Percentiles rank a stretch among this genome's conserved stretches.
phyloP scores from a whole-genome alignment of 495 filamentous ascomycete species.

The Lepidopterella palustris region DNA sequence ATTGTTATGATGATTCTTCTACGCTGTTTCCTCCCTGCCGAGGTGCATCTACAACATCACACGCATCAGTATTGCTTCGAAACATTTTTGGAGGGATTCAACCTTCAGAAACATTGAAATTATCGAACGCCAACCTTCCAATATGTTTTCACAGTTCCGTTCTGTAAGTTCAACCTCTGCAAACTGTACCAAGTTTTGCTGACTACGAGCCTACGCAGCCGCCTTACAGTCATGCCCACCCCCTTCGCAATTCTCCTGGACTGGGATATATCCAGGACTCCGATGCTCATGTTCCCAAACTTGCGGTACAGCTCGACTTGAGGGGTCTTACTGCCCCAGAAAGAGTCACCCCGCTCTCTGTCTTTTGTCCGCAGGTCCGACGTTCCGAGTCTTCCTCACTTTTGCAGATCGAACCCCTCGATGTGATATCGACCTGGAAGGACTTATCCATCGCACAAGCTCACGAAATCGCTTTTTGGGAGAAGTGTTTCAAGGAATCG shows the following conservation, averaged over 20 bases:
- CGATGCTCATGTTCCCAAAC: not conserved
- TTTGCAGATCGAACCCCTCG: slow-evolving; percentile 13
- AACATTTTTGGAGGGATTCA: too few relatives aligned
- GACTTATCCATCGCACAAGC: slow-evolving; percentile 18
- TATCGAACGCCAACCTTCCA: too few relatives aligned
- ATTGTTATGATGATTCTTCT: too few relatives aligned
- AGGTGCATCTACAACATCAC: too few relatives aligned
- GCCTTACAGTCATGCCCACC: not conserved
- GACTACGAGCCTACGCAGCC: not conserved
- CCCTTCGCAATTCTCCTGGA: not conserved
- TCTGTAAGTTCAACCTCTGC: not conserved
- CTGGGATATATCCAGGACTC: not conserved
- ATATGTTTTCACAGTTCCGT: not conserved
- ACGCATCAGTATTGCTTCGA: too few relatives aligned
- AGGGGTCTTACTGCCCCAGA: slow-evolving; percentile 5
- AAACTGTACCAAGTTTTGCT: not conserved
- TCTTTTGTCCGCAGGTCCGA: slow-evolving; percentile 20
- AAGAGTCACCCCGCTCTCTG: slow-evolving; percentile 3
- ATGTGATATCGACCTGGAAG: slow-evolving; percentile 28
- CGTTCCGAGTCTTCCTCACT: not conserved
- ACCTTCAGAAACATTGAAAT: too few relatives aligned
- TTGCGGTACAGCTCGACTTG: slow-evolving; percentile 1
- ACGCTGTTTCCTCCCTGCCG: too few relatives aligned
- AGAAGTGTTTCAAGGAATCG: slow-evolving; percentile 9
- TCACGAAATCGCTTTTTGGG: slow-evolving; percentile 19